Base-by-base conservation (phyloP, 2,329 filamentous ascomycete genomes). In the Fusarium ambrosium region DNA sequence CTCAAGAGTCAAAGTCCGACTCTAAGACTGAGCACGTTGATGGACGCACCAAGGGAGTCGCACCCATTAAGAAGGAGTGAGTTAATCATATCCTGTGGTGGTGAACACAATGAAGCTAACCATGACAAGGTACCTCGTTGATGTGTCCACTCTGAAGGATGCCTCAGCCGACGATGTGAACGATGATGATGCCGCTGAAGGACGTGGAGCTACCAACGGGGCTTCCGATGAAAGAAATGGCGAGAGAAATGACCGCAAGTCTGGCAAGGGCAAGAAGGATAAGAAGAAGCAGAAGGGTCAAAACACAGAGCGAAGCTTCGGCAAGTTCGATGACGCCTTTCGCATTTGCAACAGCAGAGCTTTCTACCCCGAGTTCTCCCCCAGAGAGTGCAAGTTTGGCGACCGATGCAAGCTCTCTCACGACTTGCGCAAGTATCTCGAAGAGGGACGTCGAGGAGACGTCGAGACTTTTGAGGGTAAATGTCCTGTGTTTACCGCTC, bases 251-350 rank as follows among this genome's bases (percentile, higher is more conserved):
- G 89, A 89, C 65, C 89, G 90, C 65, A 91, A 91, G 51, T 73
- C 63, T 10, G 68, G 75, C 8, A 79, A 81, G 72, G 81, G 78
- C 36, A 84, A 80, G 62, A 85, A 84, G 75, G 81, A 82, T 51
- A 86, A 82, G 66, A 87, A 87, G 75, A 90, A 89, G 79, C 87
- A 89, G 29, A 86, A 85, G 75, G 86, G 86, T 14, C 95, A 98
- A 83, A 98, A 98, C 83, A 95, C 92, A 74, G 91, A 91, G 75
- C 93, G 96, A 67, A 90, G 89, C 51, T 98, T 97, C 81, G 95
- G 95, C 61, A 91, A 88, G 73, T 97, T 94, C 48, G 89, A 91
- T 70, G 96, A 98, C 80, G 89, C 90, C 34, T 88, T 95, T 65
- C 90, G 90, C 45, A 89, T 98, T 10, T 98, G 96, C 84, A 90